Percentiles rank a stretch among this genome's conserved stretches.
phyloP scores from a whole-genome alignment of 768 basidiomycete species.

The Rhizopogon vesiculosus region DNA sequence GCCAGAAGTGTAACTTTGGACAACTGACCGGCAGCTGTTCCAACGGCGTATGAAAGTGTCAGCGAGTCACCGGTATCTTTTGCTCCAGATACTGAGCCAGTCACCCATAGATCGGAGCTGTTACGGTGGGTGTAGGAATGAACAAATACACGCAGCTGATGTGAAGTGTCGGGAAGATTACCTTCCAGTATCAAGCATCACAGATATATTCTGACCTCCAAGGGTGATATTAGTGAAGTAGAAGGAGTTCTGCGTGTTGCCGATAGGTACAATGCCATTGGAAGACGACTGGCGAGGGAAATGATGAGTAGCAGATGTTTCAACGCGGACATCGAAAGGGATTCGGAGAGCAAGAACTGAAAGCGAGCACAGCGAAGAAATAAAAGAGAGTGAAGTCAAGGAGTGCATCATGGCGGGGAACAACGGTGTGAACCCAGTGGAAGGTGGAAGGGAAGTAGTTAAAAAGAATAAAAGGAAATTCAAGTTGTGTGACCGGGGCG shows the following conservation, averaged over 20 bases:
- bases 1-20: neutral
- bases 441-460: too few relatives aligned
- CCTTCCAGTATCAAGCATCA: conserved; percentile 80
- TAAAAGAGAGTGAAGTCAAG: conserved; percentile 19
- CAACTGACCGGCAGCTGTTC: conserved; percentile 51
- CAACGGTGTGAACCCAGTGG: too few relatives aligned
- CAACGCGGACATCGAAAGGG: conserved; percentile 22
- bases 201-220: conserved; percentile 50
- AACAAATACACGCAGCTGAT: neutral
- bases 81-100: conserved; percentile 41
- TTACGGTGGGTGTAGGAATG: neutral
- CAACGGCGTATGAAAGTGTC: conserved; percentile 65
- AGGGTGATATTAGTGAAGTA: conserved; percentile 72
- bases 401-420: conserved; percentile 14
- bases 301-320: conserved; percentile 5
- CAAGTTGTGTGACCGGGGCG: too few relatives aligned
- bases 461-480: neutral
- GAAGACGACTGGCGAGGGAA: conserved; percentile 20
- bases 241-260: conserved; percentile 66
- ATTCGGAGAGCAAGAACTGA: conserved; percentile 26
- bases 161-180: conserved; percentile 17
- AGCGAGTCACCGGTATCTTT: conserved; percentile 53
- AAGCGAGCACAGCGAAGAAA: conserved; percentile 10
- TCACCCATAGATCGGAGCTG: conserved; percentile 78
- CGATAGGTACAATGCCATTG: conserved; percentile 36